Evolutionary conservation across 306 rosid genomes (phyloP).

Genomic region (Rubus parviflorus): DNA sequence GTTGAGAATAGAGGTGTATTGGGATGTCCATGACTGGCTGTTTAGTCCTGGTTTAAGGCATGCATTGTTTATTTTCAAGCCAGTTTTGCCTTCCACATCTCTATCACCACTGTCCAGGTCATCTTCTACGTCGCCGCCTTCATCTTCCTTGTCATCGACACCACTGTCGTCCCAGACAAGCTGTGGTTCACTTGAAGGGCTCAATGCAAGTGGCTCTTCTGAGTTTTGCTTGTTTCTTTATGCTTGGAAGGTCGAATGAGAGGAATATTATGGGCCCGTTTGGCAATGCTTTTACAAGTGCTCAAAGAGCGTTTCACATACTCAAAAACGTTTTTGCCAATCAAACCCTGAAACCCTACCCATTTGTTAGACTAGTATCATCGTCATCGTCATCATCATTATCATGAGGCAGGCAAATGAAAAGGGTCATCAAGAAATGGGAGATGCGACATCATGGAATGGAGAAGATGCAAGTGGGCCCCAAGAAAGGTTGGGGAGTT

Average conservation of each 20-base stretch:
- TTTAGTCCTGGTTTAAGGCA: slow-evolving; percentile 86
- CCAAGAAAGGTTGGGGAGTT: slow-evolving; percentile 36
- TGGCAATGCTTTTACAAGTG: not conserved
- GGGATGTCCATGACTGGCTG: slow-evolving; percentile 95
- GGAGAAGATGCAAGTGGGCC: slow-evolving; percentile 48
- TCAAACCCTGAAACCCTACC: not conserved
- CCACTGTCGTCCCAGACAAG: slow-evolving; percentile 50
- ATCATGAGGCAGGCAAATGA: slow-evolving; percentile 40
- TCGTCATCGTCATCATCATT: slow-evolving; percentile 29
- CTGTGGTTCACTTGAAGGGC: slow-evolving; percentile 57
- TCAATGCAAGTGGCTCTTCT: slow-evolving; percentile 60
- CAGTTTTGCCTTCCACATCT: slow-evolving; percentile 49
- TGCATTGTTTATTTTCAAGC: slow-evolving; percentile 83
- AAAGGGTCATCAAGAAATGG: slow-evolving; percentile 20
- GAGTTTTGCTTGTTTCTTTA: slow-evolving; percentile 83
- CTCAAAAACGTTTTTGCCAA: not conserved
- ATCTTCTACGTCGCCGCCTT: slow-evolving; percentile 35
- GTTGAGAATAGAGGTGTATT: slow-evolving; percentile 73
- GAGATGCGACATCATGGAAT: slow-evolving; percentile 33
- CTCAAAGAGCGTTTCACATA: not conserved
- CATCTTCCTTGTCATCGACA: slow-evolving; percentile 45
- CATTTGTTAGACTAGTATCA: not conserved
- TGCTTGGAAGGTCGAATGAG: slow-evolving; percentile 85
- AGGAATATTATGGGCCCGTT: not conserved
- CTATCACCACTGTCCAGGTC: slow-evolving; percentile 38